Base-by-base conservation (phyloP, 2,329 filamentous ascomycete genomes). In the Ophiostoma novo-ulmi region DNA sequence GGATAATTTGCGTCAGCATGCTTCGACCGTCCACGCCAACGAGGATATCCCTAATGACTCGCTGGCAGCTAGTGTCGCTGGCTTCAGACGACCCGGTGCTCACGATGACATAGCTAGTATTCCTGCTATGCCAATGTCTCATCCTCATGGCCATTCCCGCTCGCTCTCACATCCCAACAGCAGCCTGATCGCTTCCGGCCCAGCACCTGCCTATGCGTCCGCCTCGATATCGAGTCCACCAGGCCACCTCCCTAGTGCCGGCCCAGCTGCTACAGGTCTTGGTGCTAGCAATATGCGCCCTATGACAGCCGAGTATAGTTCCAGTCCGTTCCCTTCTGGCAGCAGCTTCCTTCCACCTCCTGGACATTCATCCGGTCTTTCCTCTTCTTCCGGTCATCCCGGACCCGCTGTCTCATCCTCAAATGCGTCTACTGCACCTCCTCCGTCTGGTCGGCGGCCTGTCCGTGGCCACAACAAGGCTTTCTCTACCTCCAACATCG, bases 11-110 rank as follows among this genome's bases (percentile, higher is more conserved):
- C 89, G 95, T 72, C 95, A 99, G 78, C 95, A 99, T 83, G 95
- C 95, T 64, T 94, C 97, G 79, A 98, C 95, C 0, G 95, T 99
- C 0, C 95, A 99, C 78, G 91, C 97, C 71, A 97, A 98, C 78
- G 95, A 98, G 79, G 93, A 97, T 71, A 99, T 99, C 44, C 95
- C 95, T 3, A 89, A 89, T 58, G 93, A 97, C 78, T 98, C 95
- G 1, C 86, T 98, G 26, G 95, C 95, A 20, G 95, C 94, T 10
- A 65, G 63, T 20, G 36, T 41, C 22, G 63, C 63, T 14, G 63
- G 63, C 36, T 65, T 39, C 35, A n/a, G 63, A 20, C 63, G 63
- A 20, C 63, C 63, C 8, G 36, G 63, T 20, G 10, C 63, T 3
- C 35, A 65, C 63, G 63, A 65, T 10, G 35, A 39, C 14, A 65